A percentile compares a stretch with the other conserved stretches of the same genome.
Conservation (phyloP, 148 eudicot species). For the Fagopyrum esculentum region DNA sequence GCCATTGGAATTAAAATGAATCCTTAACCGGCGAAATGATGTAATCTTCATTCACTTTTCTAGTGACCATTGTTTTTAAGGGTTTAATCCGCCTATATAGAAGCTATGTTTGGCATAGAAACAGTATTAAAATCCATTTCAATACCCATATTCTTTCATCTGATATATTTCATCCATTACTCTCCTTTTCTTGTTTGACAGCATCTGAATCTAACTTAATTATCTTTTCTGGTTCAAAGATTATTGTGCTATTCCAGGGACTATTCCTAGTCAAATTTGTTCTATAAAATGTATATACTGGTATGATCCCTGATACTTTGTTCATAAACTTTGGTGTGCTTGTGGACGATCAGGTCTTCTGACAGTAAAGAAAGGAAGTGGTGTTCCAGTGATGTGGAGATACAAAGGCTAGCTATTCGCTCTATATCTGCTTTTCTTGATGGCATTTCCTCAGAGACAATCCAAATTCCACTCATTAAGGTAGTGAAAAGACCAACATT, state of each 20-base stretch:
- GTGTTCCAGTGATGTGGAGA: slow-evolving; percentile 55
- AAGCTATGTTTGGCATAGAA: background rate
- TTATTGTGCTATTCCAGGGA: background rate
- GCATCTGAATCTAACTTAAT: background rate
- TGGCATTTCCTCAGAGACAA: slow-evolving; percentile 46
- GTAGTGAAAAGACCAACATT: slow-evolving; percentile 20
- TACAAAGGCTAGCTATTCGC: slow-evolving; percentile 65
- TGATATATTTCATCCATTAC: background rate
- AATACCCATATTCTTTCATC: background rate
- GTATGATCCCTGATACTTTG: background rate
- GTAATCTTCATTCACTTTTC: background rate
- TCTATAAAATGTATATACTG: background rate
- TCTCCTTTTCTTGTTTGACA: background rate
- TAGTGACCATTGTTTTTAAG: background rate
- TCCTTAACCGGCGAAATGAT: background rate
- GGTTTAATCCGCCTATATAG: background rate
- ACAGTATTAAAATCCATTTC: background rate
- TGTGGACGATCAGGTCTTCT: slow-evolving; percentile 29
- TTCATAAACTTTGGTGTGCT: background rate
- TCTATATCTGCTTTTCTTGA: slow-evolving; percentile 73
- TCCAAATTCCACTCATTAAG: slow-evolving; percentile 63
- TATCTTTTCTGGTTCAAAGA: background rate
- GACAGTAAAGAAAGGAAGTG: slow-evolving; percentile 43
- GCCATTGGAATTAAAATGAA: background rate
- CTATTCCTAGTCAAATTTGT: background rate